Evolutionary conservation across 495 filamentous ascomycete species (phyloP).

Genomic region (Podospora bellae-mahoneyi): DNA sequence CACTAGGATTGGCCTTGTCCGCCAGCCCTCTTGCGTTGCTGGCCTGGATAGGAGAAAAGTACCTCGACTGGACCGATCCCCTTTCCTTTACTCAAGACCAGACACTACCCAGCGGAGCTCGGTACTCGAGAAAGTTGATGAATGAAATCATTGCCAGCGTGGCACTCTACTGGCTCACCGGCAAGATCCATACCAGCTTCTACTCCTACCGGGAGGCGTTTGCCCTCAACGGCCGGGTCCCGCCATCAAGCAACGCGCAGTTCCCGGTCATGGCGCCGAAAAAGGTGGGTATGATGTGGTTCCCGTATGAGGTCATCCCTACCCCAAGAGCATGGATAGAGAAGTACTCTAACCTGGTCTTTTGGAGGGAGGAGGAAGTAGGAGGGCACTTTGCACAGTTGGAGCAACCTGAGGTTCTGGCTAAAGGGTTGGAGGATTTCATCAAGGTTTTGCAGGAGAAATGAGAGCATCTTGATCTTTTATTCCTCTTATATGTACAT

Average conservation of each 20-base stretch:
- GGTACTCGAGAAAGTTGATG: slow-evolving; percentile 23
- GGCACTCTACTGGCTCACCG: slow-evolving; percentile 64
- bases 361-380: slow-evolving; percentile 34
- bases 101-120: neutral
- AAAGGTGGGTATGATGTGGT: slow-evolving; percentile 57
- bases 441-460: neutral
- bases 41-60: slow-evolving; percentile 69
- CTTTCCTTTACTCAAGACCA: slow-evolving; percentile 15
- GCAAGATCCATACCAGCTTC: slow-evolving; percentile 53
- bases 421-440: slow-evolving; percentile 56
- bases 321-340: slow-evolving; percentile 50
- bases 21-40: slow-evolving; percentile 61
- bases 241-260: slow-evolving; percentile 7
- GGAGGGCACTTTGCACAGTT: slow-evolving; percentile 63
- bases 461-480: neutral
- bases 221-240: slow-evolving; percentile 22
- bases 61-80: slow-evolving; percentile 58
- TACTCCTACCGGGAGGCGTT: slow-evolving; percentile 48
- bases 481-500: neutral
- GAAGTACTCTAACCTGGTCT: slow-evolving; percentile 31
- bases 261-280: slow-evolving; percentile 38
- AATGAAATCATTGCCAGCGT: slow-evolving; percentile 58
- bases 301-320: slow-evolving; percentile 53
- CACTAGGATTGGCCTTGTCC: slow-evolving; percentile 55
- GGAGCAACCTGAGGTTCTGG: slow-evolving; percentile 51